Evolutionary conservation across 1,284 basidiomycete genomes (phyloP).

Genomic region (Irpex sp.): DNA sequence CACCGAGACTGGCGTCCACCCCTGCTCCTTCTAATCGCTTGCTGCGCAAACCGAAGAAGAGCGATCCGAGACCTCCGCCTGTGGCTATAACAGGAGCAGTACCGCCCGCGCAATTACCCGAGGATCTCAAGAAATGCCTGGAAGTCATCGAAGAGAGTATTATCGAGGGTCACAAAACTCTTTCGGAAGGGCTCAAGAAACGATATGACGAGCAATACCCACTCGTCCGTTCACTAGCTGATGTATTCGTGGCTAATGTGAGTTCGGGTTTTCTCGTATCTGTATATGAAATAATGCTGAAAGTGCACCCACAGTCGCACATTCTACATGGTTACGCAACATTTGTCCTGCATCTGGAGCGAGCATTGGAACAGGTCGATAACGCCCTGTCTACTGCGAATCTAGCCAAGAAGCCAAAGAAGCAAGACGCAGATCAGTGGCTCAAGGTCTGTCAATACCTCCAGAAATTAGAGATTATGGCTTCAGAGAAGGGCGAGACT

Average conservation of each 20-base stretch:
- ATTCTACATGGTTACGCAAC: constrained; percentile 89
- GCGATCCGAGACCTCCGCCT: constrained; percentile 38
- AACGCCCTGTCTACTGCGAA: constrained; percentile 64
- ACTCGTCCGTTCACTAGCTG: constrained; percentile 85
- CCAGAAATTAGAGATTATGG: constrained; percentile 74
- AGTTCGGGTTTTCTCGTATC: constrained; percentile 30
- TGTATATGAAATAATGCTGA: constrained; percentile 1
- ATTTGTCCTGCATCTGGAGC: constrained; percentile 89
- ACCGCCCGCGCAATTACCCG: constrained; percentile 75
- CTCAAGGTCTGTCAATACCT: constrained; percentile 69
- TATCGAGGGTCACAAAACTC: constrained; percentile 80
- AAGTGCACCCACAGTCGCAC: constrained; percentile 59
- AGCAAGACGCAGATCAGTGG: constrained; percentile 75
- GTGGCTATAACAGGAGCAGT: constrained; percentile 50
- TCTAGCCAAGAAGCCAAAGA: constrained; percentile 71
- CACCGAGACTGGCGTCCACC: constrained; percentile 32
- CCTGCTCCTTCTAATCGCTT: constrained; percentile 42
- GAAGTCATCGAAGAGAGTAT: constrained; percentile 84
- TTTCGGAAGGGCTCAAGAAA: constrained; percentile 79
- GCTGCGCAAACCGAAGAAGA: constrained; percentile 66
- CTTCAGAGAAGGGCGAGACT: constrained; percentile 86
- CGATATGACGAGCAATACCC: constrained; percentile 93
- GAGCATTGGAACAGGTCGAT: constrained; percentile 85
- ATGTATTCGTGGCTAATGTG: constrained; percentile 91
- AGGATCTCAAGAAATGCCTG: constrained; percentile 80